Evolutionary conservation across 371 early-diverging fungal genomes (phyloP), one percentile per base, ranked within the genome.

Genomic region (Mucor circinelloides): DNA sequence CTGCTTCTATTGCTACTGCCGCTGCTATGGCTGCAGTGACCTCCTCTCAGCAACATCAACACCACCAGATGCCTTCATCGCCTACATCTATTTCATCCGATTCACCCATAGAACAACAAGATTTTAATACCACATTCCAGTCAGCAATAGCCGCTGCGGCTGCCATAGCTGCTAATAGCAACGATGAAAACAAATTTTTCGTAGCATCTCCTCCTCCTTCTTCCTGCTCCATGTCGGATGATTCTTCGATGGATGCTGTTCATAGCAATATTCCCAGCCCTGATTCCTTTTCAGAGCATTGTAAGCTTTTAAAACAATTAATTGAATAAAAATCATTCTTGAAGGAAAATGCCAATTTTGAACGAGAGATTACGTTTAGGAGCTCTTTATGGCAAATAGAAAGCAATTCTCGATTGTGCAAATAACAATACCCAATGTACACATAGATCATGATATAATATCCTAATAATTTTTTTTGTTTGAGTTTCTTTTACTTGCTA

Each of bases 1-100:
- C 69, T 30, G 63, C 63, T 7, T 63, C 69, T 21, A 57, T 68
- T 19, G 64, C 63, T 19, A 52, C 69, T 15, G 64, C 69, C 9
- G 69, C 69, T 19, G 63, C 69, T 2, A 63, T 68, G 34, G 69
- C 69, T 31, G 69, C 69, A 44, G 57, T 63, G 9, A 63, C 58
- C 23, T 52, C 52, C 10, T 27, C 23, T 21, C 48, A 48, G 6
- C 27, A 52, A 0, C 52, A 27, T 13, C 52, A 52, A 7, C 46
- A 46, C 21, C 23, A 46, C 9, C 46, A 46, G 12, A 25, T 52
- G 25, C 52, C 52, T 12, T 52, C 52, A 15, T 52, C 52, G 12
- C 52, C 52, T 13, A 52, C 52, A 13, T 52, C 52, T 5, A 52
- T 52, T 15, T 27, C 52, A 27, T 52, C 52, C 12, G 52, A 25